phyloP scores from a whole-genome alignment of 805 yeast genomes.

The Cyberlindnera mrakii region DNA sequence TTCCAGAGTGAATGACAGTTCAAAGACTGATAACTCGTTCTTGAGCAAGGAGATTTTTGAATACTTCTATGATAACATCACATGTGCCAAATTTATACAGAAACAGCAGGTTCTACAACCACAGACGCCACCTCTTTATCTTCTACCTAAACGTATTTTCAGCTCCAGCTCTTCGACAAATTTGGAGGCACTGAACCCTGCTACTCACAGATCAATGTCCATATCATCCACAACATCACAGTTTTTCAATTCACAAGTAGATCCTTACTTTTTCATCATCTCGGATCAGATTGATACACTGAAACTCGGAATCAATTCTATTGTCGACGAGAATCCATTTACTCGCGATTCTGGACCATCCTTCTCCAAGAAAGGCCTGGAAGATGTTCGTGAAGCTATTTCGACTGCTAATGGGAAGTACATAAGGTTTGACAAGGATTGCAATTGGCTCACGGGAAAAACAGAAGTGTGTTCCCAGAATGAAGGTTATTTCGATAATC shows the following conservation, averaged over 20 bases:
- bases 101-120: slow-evolving; percentile 26
- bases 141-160: slow-evolving; percentile 20
- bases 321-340: slow-evolving; percentile 10
- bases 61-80: slow-evolving; percentile 64
- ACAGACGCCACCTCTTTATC: slow-evolving; percentile 9
- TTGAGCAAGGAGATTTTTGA: slow-evolving; percentile 37
- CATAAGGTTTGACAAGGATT: slow-evolving; percentile 24
- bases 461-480: slow-evolving; percentile 15
- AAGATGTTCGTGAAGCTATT: slow-evolving; percentile 6
- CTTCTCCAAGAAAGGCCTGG: slow-evolving; percentile 8
- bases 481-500: slow-evolving; percentile 3
- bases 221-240: slow-evolving; percentile 22
- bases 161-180: slow-evolving; percentile 21
- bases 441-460: slow-evolving; percentile 21
- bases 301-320: slow-evolving; percentile 13
- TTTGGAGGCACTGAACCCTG: slow-evolving; percentile 8
- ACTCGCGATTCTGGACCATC: slow-evolving; percentile 2
- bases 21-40: slow-evolving; percentile 20
- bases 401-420: slow-evolving; percentile 29
- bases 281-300: slow-evolving; percentile 21
- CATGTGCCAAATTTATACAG: slow-evolving; percentile 49
- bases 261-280: slow-evolving; percentile 33
- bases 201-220: slow-evolving; percentile 12
- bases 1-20: slow-evolving; percentile 27
- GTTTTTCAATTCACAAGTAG: slow-evolving; percentile 21